These are phyloP conservation scores for Dioszegia hungarica DNA, from an alignment of 768 basidiomycete genomes.

Conservation along the genomic window DNA sequence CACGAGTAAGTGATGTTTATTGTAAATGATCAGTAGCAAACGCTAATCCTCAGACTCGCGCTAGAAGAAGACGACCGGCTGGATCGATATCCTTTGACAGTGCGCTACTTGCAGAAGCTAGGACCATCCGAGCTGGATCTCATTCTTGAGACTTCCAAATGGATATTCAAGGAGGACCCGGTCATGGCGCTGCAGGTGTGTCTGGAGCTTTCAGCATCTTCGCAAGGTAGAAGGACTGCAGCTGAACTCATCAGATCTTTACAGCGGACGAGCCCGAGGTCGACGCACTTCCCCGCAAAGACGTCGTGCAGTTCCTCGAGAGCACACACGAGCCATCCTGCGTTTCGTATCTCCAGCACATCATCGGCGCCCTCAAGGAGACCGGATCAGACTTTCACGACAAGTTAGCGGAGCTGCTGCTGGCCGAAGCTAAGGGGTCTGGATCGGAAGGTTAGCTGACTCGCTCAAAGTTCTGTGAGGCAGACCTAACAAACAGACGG, in stretches of 20 bases:
- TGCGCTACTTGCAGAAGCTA: constrained; percentile 84
- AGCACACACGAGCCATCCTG: constrained; percentile 58
- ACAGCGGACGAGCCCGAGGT: constrained; percentile 78
- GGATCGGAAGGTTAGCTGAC: constrained; percentile 30
- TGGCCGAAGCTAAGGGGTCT: constrained; percentile 61
- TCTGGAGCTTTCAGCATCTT: constrained; percentile 37
- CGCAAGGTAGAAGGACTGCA: background rate
- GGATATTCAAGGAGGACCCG: constrained; percentile 74
- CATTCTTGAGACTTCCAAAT: constrained; percentile 73
- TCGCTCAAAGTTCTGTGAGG: background rate
- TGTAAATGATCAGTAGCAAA: background rate
- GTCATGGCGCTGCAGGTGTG: constrained; percentile 70
- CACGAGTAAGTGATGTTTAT: constrained; percentile 68
- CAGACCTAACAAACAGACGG: background rate
- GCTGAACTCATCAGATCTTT: constrained; percentile 66
- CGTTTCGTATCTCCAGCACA: constrained; percentile 74
- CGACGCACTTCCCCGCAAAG: constrained; percentile 68
- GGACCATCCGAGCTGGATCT: constrained; percentile 74
- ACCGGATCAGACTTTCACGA: constrained; percentile 70
- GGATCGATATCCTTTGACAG: constrained; percentile 76
- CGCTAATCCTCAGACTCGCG: constrained; percentile 58
- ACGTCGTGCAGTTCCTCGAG: constrained; percentile 74
- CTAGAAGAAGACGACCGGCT: constrained; percentile 69
- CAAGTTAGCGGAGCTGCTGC: constrained; percentile 79
- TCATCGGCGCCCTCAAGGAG: constrained; percentile 71